Evolutionary conservation across 305 asterid species (phyloP), one percentile per base, ranked within the genome.

Genomic region (Solanum hybrid): DNA sequence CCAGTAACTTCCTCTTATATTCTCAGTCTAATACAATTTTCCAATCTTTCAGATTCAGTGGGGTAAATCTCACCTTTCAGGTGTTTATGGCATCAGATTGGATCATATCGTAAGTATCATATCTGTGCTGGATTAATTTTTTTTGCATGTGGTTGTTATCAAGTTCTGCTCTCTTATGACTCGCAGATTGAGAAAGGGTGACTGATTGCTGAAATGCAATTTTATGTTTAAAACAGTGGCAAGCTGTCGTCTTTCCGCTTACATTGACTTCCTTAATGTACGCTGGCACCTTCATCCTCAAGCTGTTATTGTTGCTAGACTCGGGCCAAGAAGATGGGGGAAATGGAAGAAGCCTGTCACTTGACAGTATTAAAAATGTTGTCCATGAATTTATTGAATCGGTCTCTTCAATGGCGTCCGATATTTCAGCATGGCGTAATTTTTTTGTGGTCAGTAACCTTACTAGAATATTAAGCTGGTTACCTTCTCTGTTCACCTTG

Each of bases 171-270:
- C 90, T 89, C 90, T 66, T 85, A 87, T 89, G 89, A 85, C 85
- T 90, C 94, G 96, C 93, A 94, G 98, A 94, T 94, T 90, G 91
- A 88, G 86, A 90, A 95, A 92, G 94, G 96, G 92, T 93, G 92
- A 93, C 94, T 93, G 93, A 93, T 92, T 90, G 95, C 94, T 96
- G 92, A 94, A 91, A 92, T 96, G 93, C 95, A 90, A 77, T 91
- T 93, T 95, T 96, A 86, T 95, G 92, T 94, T 76, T 95, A 95
- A 92, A 91, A 96, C 99, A 97, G 99, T 97, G 95, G 98, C 98
- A 94, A 94, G 95, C 99, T 90, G 86, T 95, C 94, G 92, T 93
- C 90, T 90, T 92, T 93, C 97, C 99, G 40, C 93, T 96, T 87
- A 90, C 91, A 37, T 93, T 97, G 94, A 96, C 99, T 89, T 94